Evolutionary conservation across 768 basidiomycete species (phyloP).

Genomic region (Podaxis mareebaensis): DNA sequence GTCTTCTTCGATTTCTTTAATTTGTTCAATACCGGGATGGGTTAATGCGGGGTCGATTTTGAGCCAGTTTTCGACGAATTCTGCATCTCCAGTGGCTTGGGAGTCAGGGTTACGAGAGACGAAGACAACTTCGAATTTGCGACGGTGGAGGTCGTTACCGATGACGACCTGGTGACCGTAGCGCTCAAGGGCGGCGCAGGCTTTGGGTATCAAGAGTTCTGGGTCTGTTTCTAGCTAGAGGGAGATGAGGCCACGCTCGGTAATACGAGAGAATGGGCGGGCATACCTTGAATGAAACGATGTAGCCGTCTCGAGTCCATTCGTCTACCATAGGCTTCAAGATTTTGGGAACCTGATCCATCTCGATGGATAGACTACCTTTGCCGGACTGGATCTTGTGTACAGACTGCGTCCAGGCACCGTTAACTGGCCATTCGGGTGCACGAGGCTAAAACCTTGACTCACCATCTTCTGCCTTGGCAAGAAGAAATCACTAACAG

Average conservation of each 20-base stretch:
- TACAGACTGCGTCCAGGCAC: constrained; percentile 61
- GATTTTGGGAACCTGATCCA: constrained; percentile 99
- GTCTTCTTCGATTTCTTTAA: constrained; percentile 91
- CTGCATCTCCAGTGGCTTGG: constrained; percentile 23
- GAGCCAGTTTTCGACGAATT: constrained; percentile 63
- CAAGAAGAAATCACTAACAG: constrained; percentile 97
- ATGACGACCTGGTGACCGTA: constrained; percentile 98
- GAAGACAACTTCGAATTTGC: constrained; percentile 93
- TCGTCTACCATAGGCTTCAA: constrained; percentile 91
- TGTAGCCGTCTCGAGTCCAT: constrained; percentile 88
- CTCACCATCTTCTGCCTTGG: constrained; percentile 87
- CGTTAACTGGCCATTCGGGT: background rate
- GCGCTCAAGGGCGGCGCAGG: constrained; percentile 80
- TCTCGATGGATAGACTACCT: constrained; percentile 90
- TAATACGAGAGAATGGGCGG: background rate
- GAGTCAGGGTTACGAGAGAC: constrained; percentile 54
- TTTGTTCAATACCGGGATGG: constrained; percentile 34
- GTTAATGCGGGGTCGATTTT: constrained; percentile 49
- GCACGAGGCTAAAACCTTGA: too few relatives aligned
- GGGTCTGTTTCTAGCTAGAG: constrained; percentile 90
- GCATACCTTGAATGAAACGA: constrained; percentile 94
- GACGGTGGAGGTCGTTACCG: constrained; percentile 89
- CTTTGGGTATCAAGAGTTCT: constrained; percentile 84
- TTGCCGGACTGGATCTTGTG: constrained; percentile 99
- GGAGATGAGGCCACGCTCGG: background rate